Evolutionary conservation across 2,329 filamentous ascomycete genomes (phyloP).

Genomic region (Penicillium brasilianum): DNA sequence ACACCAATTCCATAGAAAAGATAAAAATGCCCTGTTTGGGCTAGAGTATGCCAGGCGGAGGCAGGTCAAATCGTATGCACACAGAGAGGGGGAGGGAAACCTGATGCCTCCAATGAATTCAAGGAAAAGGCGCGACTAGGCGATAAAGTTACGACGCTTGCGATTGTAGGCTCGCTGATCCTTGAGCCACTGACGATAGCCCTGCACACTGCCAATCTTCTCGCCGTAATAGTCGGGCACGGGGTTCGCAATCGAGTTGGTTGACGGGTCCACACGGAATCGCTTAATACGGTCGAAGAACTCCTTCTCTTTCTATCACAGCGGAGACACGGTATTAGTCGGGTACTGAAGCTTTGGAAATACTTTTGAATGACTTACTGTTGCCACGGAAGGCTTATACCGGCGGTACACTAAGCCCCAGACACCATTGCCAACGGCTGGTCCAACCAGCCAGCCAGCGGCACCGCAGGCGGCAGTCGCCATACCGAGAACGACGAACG

Average conservation of each 20-base stretch:
- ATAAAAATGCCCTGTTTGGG: conserved; percentile 19
- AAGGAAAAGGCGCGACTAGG: conserved; percentile 24
- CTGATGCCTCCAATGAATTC: conserved; percentile 5
- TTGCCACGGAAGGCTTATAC: conserved; percentile 72
- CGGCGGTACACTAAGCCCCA: conserved; percentile 78
- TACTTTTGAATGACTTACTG: conserved; percentile 50
- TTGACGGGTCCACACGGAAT: conserved; percentile 87
- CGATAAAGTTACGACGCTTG: conserved; percentile 65
- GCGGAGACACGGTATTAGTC: neutral
- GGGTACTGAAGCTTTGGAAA: neutral
- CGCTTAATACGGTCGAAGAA: conserved; percentile 92
- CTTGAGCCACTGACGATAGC: conserved; percentile 94
- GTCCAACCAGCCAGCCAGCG: conserved; percentile 87
- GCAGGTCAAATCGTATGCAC: conserved; percentile 23
- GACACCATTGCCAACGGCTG: conserved; percentile 76
- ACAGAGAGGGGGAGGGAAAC: conserved; percentile 15
- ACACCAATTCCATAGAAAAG: conserved; percentile 29
- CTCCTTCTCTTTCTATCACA: conserved; percentile 79
- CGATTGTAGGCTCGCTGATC: conserved; percentile 97
- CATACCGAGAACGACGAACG: conserved; percentile 81
- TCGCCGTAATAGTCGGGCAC: conserved; percentile 98
- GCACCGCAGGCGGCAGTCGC: conserved; percentile 76
- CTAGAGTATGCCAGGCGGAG: conserved; percentile 4
- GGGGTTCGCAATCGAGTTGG: conserved; percentile 87
- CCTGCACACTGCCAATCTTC: conserved; percentile 91